Percentiles rank a stretch among this genome's conserved stretches.
These are phyloP conservation scores for Aegilops bicornis DNA, from an alignment of 176 grass and related monocot species.

Conservation along the genomic window DNA sequence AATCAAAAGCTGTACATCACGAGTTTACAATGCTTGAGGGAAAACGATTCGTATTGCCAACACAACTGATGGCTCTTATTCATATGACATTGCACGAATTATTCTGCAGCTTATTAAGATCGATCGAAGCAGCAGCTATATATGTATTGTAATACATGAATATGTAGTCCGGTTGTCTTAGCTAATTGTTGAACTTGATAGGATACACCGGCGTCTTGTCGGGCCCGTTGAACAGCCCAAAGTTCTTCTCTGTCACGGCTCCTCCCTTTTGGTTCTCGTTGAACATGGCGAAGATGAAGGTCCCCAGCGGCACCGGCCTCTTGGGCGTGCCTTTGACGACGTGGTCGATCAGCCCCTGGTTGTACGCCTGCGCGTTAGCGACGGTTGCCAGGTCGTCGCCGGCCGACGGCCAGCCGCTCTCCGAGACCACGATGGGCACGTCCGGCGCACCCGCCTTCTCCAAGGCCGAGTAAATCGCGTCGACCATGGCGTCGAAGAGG, in stretches of 20 bases:
- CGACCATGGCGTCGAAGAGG: constrained; percentile 54
- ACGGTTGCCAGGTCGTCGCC: constrained; percentile 55
- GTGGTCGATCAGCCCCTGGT: constrained; percentile 43
- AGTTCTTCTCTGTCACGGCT: constrained; percentile 29
- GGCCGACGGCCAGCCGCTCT: constrained; percentile 85
- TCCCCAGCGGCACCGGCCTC: background rate
- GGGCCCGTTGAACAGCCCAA: constrained; percentile 37
- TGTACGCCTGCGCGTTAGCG: constrained; percentile 42
- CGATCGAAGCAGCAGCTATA: too few relatives aligned
- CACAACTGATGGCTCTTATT: too few relatives aligned
- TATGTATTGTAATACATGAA: background rate
- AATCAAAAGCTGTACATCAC: too few relatives aligned
- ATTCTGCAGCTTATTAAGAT: background rate
- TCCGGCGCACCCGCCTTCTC: constrained; percentile 49
- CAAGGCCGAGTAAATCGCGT: constrained; percentile 41
- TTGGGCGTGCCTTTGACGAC: constrained; percentile 34
- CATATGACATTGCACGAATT: too few relatives aligned
- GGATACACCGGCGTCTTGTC: constrained; percentile 28
- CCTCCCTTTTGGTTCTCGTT: constrained; percentile 40
- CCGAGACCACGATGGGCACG: constrained; percentile 65
- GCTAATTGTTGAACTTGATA: background rate
- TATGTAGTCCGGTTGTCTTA: background rate
- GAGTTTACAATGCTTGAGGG: too few relatives aligned
- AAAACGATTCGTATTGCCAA: too few relatives aligned
- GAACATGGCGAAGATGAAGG: constrained; percentile 55